Percentiles rank a stretch among this genome's conserved stretches.
Conservation (phyloP, 495 filamentous ascomycete genomes). For the Amniculicola lignicola region DNA sequence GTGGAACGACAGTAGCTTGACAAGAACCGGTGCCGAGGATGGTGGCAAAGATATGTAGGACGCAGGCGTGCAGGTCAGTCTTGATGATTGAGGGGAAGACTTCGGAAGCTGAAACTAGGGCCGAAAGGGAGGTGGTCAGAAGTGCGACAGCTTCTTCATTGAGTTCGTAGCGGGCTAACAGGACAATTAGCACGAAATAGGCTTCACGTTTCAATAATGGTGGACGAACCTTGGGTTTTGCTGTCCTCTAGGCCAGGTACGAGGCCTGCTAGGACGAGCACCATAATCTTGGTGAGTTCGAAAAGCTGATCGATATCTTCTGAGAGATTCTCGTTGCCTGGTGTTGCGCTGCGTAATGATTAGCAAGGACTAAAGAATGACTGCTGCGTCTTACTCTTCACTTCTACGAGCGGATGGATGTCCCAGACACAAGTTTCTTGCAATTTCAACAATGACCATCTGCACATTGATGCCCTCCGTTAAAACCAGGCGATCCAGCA, state of each 20-base stretch:
- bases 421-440: conserved; percentile 78
- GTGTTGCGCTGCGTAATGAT: conserved; percentile 32
- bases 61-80: conserved; percentile 93
- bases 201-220: background rate
- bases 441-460: conserved; percentile 86
- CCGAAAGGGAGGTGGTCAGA: conserved; percentile 73
- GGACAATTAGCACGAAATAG: conserved; percentile 12
- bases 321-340: conserved; percentile 64
- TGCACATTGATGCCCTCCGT: conserved; percentile 91
- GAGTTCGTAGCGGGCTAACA: conserved; percentile 61
- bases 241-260: conserved; percentile 81
- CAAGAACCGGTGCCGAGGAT: conserved; percentile 84
- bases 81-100: conserved; percentile 96
- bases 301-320: conserved; percentile 99
- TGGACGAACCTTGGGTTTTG: conserved; percentile 44
- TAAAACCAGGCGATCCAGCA: conserved; percentile 85
- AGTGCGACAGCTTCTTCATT: conserved; percentile 80
- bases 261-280: conserved; percentile 81
- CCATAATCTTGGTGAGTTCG: conserved; percentile 91
- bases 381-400: conserved; percentile 47
- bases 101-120: conserved; percentile 87
- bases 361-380: conserved; percentile 43
- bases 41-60: conserved; percentile 92
- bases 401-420: conserved; percentile 82
- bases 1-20: conserved; percentile 83